Percentiles rank a stretch among this genome's conserved stretches.
phyloP scores from a whole-genome alignment of 1,284 basidiomycete genomes.

The Leccinum ponderosum region DNA sequence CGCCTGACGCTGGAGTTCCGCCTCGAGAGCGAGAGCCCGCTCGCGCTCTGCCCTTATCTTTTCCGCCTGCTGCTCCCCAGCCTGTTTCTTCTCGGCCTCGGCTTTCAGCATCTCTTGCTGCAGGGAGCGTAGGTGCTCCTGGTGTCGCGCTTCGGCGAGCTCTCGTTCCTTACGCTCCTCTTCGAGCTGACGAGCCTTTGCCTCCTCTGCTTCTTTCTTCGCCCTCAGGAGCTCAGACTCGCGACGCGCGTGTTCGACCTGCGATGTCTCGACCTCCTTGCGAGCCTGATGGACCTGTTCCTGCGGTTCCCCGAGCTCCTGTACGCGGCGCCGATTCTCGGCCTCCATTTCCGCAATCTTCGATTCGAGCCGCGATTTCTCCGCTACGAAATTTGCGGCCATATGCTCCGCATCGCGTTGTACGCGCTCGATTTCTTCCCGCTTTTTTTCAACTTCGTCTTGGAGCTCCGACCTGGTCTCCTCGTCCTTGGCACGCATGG shows the following conservation, averaged over 20 bases:
- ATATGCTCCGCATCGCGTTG: constrained; percentile 32
- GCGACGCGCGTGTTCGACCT: constrained; percentile 30
- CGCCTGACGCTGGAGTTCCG: constrained; percentile 27
- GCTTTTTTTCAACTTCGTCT: constrained; percentile 36
- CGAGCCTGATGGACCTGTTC: constrained; percentile 31
- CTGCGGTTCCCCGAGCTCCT: constrained; percentile 28
- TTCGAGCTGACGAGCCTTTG: constrained; percentile 28
- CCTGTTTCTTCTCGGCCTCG: constrained; percentile 27
- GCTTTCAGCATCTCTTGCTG: constrained; percentile 28
- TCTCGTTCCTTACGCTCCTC: constrained; percentile 32
- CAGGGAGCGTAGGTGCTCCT: constrained; percentile 30
- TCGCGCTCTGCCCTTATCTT: constrained; percentile 31
- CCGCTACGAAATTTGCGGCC: constrained; percentile 33
- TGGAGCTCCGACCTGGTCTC: constrained; percentile 40
- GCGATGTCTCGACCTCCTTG: constrained; percentile 30
- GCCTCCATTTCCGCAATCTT: constrained; percentile 30
- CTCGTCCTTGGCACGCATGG: constrained; percentile 40
- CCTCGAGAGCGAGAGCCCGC: constrained; percentile 32
- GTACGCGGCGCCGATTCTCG: constrained; percentile 20
- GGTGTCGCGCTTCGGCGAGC: constrained; percentile 31
- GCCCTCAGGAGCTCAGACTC: constrained; percentile 27
- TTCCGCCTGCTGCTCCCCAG: constrained; percentile 26
- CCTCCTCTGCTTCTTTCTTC: constrained; percentile 27
- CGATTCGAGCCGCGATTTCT: constrained; percentile 36
- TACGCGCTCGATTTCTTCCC: constrained; percentile 33